Conservation (phyloP, 768 basidiomycete species). For the Kwoniella sp. region DNA sequence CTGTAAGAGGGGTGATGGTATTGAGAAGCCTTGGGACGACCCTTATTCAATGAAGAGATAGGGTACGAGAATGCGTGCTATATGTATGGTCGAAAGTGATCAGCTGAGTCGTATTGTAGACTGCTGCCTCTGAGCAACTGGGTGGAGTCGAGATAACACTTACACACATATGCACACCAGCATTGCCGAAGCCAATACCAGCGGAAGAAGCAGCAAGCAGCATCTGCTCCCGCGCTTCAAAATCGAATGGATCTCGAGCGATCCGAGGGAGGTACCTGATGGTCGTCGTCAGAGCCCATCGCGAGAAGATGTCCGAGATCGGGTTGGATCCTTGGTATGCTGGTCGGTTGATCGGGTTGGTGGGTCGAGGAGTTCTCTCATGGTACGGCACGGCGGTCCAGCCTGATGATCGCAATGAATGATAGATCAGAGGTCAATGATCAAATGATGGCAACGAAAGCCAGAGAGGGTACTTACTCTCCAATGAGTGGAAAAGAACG, state of each 20-base stretch:
- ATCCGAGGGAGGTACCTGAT: slow-evolving; percentile 86
- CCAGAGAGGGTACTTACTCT: slow-evolving; percentile 65
- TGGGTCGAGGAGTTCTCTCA: slow-evolving; percentile 83
- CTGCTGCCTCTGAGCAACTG: background rate
- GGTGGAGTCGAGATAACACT: slow-evolving; percentile 37
- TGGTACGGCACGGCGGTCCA: slow-evolving; percentile 63
- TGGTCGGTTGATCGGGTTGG: slow-evolving; percentile 82
- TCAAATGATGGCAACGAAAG: background rate
- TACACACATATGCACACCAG: slow-evolving; percentile 59
- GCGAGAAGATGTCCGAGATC: slow-evolving; percentile 91
- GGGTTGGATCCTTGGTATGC: slow-evolving; percentile 52
- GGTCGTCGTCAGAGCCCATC: slow-evolving; percentile 85
- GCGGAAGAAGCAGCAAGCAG: slow-evolving; percentile 93
- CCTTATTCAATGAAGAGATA: slow-evolving; percentile 69
- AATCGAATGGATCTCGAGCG: slow-evolving; percentile 71
- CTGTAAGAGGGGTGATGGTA: slow-evolving; percentile 89
- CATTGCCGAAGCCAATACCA: slow-evolving; percentile 70
- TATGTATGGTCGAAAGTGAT: background rate
- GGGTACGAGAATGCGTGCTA: slow-evolving; percentile 56
- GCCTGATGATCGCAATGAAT: slow-evolving; percentile 17
- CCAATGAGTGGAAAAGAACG: slow-evolving; percentile 92
- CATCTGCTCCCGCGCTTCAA: slow-evolving; percentile 87
- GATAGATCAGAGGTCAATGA: background rate
- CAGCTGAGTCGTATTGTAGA: background rate
- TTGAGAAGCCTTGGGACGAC: slow-evolving; percentile 67